Evolutionary conservation across 73 alveolate species (phyloP).

Genomic region (Paramecium tetraurelia): DNA sequence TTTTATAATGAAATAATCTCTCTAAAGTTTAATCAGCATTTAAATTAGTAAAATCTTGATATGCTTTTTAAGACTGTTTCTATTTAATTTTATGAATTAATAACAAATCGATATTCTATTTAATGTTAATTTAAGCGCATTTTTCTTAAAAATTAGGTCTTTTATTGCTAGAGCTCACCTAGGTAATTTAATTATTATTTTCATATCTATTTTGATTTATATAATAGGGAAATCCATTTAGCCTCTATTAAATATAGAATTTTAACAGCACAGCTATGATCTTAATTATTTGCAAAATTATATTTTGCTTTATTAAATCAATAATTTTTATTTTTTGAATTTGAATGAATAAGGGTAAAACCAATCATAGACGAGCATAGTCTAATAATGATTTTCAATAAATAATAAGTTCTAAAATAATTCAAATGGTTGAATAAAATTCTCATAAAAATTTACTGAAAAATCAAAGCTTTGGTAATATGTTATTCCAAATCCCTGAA

Average conservation of each 20-base stretch:
- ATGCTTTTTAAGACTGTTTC: too few species aligned
- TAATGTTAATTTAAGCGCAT: too few species aligned
- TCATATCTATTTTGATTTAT: too few species aligned
- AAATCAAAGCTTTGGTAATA: neutral
- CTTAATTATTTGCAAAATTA: neutral
- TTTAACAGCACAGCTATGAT: neutral
- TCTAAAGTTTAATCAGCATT: too few species aligned
- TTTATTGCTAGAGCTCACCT: too few species aligned
- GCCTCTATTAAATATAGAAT: neutral
- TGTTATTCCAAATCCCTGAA: neutral
- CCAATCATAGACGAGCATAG: slow-evolving; percentile 19
- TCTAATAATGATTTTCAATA: slow-evolving; percentile 11
- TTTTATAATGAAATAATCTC: too few species aligned
- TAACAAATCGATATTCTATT: too few species aligned
- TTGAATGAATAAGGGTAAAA: neutral
- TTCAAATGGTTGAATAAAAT: neutral
- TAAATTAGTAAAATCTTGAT: too few species aligned
- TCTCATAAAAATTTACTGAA: neutral
- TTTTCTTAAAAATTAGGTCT: too few species aligned
- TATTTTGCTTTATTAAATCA: neutral
- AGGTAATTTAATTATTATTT: too few species aligned
- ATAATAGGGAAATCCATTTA: neutral
- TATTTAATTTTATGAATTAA: too few species aligned
- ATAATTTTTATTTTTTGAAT: neutral
- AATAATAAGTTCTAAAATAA: neutral